A percentile compares a stretch with the other conserved stretches of the same genome.
Conservation (phyloP, 2,329 filamentous ascomycete genomes). For the Trichoderma atrobrunneum region DNA sequence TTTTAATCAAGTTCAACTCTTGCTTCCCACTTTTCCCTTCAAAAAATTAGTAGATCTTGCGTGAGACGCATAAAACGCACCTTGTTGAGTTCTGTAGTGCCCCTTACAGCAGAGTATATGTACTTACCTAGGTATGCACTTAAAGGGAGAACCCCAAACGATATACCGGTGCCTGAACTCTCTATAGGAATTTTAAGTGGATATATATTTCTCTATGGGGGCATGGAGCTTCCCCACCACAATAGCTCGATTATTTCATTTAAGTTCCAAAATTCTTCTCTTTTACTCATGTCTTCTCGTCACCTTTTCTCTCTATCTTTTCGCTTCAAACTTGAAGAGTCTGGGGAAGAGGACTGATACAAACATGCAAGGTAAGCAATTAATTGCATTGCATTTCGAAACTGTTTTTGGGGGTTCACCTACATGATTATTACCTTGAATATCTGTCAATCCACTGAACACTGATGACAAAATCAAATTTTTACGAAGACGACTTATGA, state of each 20-base stretch:
- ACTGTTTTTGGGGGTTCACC: not conserved
- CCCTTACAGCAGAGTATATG: not conserved
- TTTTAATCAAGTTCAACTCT: slow-evolving; percentile 51
- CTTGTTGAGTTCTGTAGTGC: not conserved
- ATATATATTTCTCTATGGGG: slow-evolving; percentile 22
- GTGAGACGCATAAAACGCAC: not conserved
- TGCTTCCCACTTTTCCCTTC: not conserved
- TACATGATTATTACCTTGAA: slow-evolving; percentile 50
- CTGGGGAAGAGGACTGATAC: not conserved
- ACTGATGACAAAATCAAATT: slow-evolving; percentile 43
- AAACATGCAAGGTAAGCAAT: slow-evolving; percentile 21
- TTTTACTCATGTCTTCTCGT: slow-evolving; percentile 9
- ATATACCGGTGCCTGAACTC: not conserved
- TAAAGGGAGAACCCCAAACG: not conserved
- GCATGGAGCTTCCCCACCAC: slow-evolving; percentile 4
- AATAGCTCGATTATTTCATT: slow-evolving; percentile 25
- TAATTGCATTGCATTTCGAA: not conserved
- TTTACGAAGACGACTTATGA: slow-evolving; percentile 48
- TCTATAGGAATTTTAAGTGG: not conserved
- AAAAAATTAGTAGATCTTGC: not conserved
- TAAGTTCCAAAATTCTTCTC: slow-evolving; percentile 22
- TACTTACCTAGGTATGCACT: not conserved
- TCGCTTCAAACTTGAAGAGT: not conserved
- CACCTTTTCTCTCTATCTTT: slow-evolving; percentile 18
- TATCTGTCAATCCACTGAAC: slow-evolving; percentile 62